Evolutionary conservation across 345 rosid species (phyloP).

Genomic region (Raphanus raphanistrum): DNA sequence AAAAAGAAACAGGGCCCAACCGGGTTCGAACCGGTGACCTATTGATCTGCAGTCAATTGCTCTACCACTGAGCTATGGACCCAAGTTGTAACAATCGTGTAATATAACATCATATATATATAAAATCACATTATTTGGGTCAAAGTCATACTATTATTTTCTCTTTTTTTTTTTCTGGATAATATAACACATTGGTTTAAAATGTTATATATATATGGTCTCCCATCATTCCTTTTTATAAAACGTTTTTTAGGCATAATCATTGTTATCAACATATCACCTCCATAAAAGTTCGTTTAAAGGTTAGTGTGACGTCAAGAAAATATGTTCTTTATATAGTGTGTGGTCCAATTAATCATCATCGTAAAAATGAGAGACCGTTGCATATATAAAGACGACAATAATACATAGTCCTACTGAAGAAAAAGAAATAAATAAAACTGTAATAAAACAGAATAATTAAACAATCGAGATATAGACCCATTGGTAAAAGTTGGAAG

Average conservation of each 20-base stretch:
- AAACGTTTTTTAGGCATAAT: background rate
- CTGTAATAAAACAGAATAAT: background rate
- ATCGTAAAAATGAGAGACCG: background rate
- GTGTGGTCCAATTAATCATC: constrained; percentile 28
- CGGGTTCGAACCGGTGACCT: constrained; percentile 68
- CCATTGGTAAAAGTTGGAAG: constrained; percentile 13
- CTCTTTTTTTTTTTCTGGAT: background rate
- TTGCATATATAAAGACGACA: background rate
- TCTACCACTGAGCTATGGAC: constrained; percentile 93
- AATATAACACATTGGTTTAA: background rate
- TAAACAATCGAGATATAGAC: background rate
- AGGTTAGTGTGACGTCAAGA: constrained; percentile 26
- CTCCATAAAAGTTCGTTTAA: constrained; percentile 9
- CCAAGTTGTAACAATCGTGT: constrained; percentile 17
- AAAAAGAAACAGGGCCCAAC: constrained; percentile 39
- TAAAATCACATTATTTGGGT: background rate
- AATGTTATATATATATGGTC: constrained; percentile 1
- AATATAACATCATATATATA: too few species aligned
- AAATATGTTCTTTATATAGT: background rate
- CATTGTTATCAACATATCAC: constrained; percentile 26
- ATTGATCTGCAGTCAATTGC: constrained; percentile 91
- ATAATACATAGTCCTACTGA: constrained; percentile 2
- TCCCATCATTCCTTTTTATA: background rate
- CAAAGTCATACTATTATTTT: background rate
- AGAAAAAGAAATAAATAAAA: background rate